These are phyloP conservation scores for Rhododendron griersonianum DNA, from an alignment of 148 eudicot species.

Conservation along the genomic window DNA sequence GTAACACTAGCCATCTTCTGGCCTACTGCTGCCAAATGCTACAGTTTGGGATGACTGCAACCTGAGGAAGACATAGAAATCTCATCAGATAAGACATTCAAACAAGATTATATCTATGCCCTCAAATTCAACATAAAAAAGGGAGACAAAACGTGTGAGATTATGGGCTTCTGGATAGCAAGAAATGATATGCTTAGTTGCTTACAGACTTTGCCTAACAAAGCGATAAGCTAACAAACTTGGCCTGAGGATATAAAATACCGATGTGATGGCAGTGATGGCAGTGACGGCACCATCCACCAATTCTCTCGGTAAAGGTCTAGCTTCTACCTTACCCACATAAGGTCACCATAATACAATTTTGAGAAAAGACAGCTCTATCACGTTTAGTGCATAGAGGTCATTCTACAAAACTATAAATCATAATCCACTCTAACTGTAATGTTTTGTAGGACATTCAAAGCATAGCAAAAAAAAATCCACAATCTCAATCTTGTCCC, in stretches of 20 bases:
- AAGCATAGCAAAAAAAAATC: too few species aligned
- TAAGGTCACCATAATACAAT: too few species aligned
- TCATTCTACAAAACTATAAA: background rate
- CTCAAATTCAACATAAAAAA: background rate
- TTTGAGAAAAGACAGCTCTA: too few species aligned
- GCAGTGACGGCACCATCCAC: background rate
- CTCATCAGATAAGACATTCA: background rate
- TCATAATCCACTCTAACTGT: background rate
- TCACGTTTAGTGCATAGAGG: too few species aligned
- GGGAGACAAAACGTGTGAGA: background rate
- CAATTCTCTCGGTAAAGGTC: background rate
- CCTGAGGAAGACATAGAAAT: constrained; percentile 27
- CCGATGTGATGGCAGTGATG: background rate
- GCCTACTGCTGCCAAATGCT: constrained; percentile 96
- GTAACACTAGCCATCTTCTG: constrained; percentile 77
- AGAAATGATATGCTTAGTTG: background rate
- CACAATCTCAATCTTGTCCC: background rate
- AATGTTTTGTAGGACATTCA: background rate
- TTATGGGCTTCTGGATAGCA: background rate
- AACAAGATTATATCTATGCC: background rate
- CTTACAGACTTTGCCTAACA: background rate
- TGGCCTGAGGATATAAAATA: background rate
- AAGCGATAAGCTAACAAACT: too few species aligned
- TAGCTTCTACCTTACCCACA: background rate
- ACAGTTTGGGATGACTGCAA: constrained; percentile 80